Conservation (phyloP, 176 grass and related monocot genomes). For the Carex cristatella region DNA sequence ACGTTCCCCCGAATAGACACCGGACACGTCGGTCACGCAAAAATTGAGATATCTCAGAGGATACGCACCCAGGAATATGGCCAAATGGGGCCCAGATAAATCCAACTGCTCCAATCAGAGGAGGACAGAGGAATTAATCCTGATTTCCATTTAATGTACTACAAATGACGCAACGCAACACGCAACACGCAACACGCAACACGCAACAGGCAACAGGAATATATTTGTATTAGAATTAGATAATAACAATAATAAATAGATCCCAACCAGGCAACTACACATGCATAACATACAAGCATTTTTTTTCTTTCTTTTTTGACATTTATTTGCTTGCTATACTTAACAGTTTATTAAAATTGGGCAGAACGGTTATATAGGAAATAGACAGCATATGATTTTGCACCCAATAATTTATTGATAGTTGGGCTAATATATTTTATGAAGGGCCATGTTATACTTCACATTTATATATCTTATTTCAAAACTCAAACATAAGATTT, state of each 20-base stretch:
- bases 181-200: too few relatives aligned
- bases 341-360: not conserved
- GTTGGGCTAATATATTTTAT: too few relatives aligned
- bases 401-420: not conserved
- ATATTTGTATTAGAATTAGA: not conserved
- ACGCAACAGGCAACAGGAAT: not conserved
- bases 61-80: too few relatives aligned
- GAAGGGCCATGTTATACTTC: too few relatives aligned
- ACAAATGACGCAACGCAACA: not conserved
- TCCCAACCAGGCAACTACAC: not conserved
- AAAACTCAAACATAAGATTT: too few relatives aligned
- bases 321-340: slow-evolving; percentile 1
- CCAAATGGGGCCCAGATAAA: not conserved
- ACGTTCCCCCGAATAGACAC: too few relatives aligned
- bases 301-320: not conserved
- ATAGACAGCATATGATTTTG: not conserved
- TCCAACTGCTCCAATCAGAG: not conserved
- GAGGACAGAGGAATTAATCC: not conserved
- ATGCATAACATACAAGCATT: not conserved
- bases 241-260: not conserved
- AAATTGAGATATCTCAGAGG: too few relatives aligned
- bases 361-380: not conserved
- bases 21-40: too few relatives aligned
- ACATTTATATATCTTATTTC: too few relatives aligned
- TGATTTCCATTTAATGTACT: not conserved